Base-by-base conservation (phyloP, 257 asterid species). In the Plectranthus barbatus region DNA sequence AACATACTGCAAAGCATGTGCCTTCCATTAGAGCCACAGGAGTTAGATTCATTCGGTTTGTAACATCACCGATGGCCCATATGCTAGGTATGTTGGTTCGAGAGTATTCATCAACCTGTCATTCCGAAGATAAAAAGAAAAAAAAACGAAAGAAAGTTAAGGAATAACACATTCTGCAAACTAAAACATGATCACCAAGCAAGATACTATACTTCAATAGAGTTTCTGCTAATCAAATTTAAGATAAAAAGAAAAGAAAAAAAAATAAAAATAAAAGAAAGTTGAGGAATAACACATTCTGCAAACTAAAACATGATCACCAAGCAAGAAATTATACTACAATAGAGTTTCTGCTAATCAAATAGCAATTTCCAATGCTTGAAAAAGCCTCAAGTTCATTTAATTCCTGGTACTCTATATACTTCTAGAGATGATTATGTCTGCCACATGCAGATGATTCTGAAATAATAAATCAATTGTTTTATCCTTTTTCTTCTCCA, bases 11-110 rank as follows among this genome's bases (percentile, higher is more conserved):
- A 66, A 93, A 90, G 66, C 76, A 81, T 72, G 87, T 72, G 72
- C 97, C 99, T 80, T 93, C 99, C 97, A 85, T 84, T 62, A 93
- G 84, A 79, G 99, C 99, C 71, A 93, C 95, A 37, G 99, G 99
- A 66, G 97, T 93, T 42, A 93, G 96, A 81, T 93, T 93, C 81
- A 93, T 83, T 42, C 96, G 81, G 72, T 93, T 82, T 42, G 97
- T 90, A 58, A 79, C 97, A 77, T 93, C 97, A 34, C 96, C 97
- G 21, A 93, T 80, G 24, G 99, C 99, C 97, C 97, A 90, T 78
- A 93, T 87, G 85, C 97, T 93, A 18, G 97, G 96, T 66, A 93
- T 26, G 58, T 84, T 93, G 70, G 99, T 90, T n/a, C 74, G 86
- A 36, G 96, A 90, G 67, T 78, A 84, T 64, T 71, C 87, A 57